Conservation (phyloP, 495 filamentous ascomycete species). For the Neurospora hispaniola region DNA sequence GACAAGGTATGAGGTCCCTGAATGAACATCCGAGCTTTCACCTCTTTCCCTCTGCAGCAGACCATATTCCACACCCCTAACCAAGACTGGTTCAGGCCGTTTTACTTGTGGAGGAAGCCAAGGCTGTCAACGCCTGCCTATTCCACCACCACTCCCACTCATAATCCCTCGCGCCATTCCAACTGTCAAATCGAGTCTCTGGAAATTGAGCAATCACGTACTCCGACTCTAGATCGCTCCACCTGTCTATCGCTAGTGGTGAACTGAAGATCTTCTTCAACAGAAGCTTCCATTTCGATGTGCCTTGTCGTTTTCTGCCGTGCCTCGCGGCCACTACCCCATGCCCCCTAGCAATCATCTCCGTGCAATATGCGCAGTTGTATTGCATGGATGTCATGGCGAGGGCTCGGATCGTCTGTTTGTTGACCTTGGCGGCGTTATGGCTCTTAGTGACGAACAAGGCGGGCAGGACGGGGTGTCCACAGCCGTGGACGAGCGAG, state of each 20-base stretch:
- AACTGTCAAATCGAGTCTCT: not conserved
- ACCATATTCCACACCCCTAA: not conserved
- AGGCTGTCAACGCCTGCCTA: slow-evolving; percentile 1
- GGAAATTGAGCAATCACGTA: not conserved
- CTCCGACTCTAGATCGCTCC: not conserved
- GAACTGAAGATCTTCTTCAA: not conserved
- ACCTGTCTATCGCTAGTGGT: not conserved
- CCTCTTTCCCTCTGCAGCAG: not conserved
- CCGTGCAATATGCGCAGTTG: not conserved
- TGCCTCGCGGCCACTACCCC: not conserved
- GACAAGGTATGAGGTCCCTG: not conserved
- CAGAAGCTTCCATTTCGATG: not conserved
- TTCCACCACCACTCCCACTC: slow-evolving; percentile 24
- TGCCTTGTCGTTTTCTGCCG: not conserved
- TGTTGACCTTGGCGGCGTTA: not conserved
- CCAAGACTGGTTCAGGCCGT: not conserved
- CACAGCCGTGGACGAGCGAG: slow-evolving; percentile 27
- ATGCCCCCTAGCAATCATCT: not conserved
- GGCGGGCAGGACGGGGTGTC: slow-evolving; percentile 27
- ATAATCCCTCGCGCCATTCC: slow-evolving; percentile 9
- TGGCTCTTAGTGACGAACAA: slow-evolving; percentile 1
- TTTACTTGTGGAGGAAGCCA: not conserved
- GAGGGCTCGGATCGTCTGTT: not conserved
- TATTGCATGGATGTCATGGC: not conserved
- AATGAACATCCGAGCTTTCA: not conserved